A percentile compares a stretch with the other conserved stretches of the same genome.
Conservation (phyloP, 2,329 filamentous ascomycete species). For the Epichloe sibirici region DNA sequence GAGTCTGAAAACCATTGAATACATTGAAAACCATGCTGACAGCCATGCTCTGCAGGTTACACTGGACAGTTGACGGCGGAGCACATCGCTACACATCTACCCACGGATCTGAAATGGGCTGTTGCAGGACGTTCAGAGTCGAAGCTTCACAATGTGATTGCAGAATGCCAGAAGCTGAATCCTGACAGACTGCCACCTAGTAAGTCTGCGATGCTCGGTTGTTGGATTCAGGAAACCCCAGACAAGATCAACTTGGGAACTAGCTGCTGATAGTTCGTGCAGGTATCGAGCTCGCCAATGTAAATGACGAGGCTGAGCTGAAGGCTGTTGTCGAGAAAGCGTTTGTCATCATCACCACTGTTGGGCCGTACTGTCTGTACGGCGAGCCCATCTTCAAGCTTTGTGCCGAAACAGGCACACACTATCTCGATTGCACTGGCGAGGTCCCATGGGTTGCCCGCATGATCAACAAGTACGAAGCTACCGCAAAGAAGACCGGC, state of each 20-base stretch:
- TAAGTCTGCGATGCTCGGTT: slow-evolving; percentile 23
- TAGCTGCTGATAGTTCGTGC: slow-evolving; percentile 1
- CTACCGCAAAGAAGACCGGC: slow-evolving; percentile 37
- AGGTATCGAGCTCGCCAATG: slow-evolving; percentile 41
- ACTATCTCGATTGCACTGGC: slow-evolving; percentile 53
- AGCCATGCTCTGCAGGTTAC: slow-evolving; percentile 47
- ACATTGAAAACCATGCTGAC: neutral
- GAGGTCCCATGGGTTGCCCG: slow-evolving; percentile 44
- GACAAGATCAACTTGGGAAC: neutral
- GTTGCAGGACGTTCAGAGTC: slow-evolving; percentile 68
- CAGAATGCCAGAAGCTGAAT: slow-evolving; percentile 54
- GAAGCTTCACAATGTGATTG: slow-evolving; percentile 59
- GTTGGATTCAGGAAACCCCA: neutral
- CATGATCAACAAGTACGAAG: slow-evolving; percentile 50
- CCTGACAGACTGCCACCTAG: slow-evolving; percentile 59
- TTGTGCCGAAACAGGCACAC: slow-evolving; percentile 49
- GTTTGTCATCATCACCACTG: slow-evolving; percentile 42
- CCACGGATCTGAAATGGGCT: slow-evolving; percentile 76
- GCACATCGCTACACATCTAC: slow-evolving; percentile 57
- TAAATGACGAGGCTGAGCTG: slow-evolving; percentile 34
- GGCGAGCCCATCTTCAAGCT: slow-evolving; percentile 49
- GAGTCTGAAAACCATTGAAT: neutral
- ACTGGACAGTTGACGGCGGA: slow-evolving; percentile 69
- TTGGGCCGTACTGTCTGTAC: slow-evolving; percentile 45
- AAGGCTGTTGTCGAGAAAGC: slow-evolving; percentile 41